Conservation (phyloP, 805 yeast genomes). For the Saturnispora sanitii region DNA sequence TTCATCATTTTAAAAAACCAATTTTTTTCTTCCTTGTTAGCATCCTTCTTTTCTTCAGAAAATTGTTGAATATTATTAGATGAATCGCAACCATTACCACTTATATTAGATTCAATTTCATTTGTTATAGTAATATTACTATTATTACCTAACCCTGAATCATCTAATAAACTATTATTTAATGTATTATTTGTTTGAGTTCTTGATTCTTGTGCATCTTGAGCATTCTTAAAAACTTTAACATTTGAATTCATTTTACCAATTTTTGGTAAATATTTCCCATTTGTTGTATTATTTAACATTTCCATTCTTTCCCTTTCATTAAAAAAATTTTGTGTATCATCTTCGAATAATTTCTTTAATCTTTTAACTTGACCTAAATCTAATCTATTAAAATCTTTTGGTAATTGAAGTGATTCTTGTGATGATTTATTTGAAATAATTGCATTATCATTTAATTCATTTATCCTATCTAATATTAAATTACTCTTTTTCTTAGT, state of each 20-base stretch:
- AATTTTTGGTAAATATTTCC: slow-evolving; percentile 56
- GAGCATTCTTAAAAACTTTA: slow-evolving; percentile 78
- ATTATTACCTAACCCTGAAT: neutral
- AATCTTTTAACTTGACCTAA: slow-evolving; percentile 49
- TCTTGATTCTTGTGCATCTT: slow-evolving; percentile 46
- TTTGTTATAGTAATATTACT: neutral
- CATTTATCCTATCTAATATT: slow-evolving; percentile 11
- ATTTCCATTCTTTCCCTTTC: slow-evolving; percentile 72
- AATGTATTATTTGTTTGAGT: neutral
- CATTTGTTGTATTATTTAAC: slow-evolving; percentile 40
- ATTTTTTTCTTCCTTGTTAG: slow-evolving; percentile 40
- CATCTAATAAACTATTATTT: neutral
- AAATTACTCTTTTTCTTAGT: slow-evolving; percentile 18
- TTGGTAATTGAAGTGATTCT: slow-evolving; percentile 15
- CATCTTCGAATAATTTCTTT: slow-evolving; percentile 45
- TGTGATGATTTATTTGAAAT: slow-evolving; percentile 11
- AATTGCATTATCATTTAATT: slow-evolving; percentile 13
- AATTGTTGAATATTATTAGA: neutral
- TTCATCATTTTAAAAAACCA: slow-evolving; percentile 76
- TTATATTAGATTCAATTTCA: neutral
- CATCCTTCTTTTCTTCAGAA: slow-evolving; percentile 6
- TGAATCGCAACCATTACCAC: neutral
- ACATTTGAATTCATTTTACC: slow-evolving; percentile 77
- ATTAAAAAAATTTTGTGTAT: slow-evolving; percentile 76
- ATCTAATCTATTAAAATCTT: slow-evolving; percentile 9